Percentiles rank a stretch among this genome's conserved stretches.
These are phyloP conservation scores for Solanum piurae DNA, from an alignment of 257 asterid species.

Conservation along the genomic window DNA sequence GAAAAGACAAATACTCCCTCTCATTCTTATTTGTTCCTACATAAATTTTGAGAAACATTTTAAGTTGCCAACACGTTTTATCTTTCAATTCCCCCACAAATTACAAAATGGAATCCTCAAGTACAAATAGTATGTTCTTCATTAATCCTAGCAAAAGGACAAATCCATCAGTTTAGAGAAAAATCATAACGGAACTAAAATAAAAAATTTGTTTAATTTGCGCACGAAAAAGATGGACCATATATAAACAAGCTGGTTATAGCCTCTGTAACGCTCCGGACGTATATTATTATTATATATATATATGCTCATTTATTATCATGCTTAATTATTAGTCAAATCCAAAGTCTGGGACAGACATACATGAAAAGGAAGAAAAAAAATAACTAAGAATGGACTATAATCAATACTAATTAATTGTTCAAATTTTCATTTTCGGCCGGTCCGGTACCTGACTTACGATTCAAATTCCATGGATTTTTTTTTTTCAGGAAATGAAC, in stretches of 20 bases:
- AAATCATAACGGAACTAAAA: background rate
- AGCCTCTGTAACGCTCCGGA: background rate
- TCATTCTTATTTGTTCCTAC: background rate
- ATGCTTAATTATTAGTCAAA: background rate
- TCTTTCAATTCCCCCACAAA: background rate
- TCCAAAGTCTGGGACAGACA: background rate
- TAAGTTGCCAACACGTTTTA: background rate
- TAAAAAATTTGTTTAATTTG: too few relatives aligned
- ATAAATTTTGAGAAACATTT: background rate
- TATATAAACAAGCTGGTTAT: background rate
- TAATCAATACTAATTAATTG: background rate
- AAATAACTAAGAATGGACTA: background rate
- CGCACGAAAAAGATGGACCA: background rate
- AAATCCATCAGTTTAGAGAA: background rate
- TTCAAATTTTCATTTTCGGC: background rate
- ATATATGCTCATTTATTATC: background rate
- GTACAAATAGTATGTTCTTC: background rate
- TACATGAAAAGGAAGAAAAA: background rate
- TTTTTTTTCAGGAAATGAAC: background rate
- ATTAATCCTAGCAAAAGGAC: background rate
- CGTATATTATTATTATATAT: too few relatives aligned
- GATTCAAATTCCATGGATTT: background rate
- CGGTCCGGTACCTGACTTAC: background rate
- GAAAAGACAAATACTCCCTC: background rate
- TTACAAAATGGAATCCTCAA: background rate